Evolutionary conservation across 768 basidiomycete species (phyloP), one percentile per base, ranked within the genome.

Genomic region (Mycena sanguinolenta): DNA sequence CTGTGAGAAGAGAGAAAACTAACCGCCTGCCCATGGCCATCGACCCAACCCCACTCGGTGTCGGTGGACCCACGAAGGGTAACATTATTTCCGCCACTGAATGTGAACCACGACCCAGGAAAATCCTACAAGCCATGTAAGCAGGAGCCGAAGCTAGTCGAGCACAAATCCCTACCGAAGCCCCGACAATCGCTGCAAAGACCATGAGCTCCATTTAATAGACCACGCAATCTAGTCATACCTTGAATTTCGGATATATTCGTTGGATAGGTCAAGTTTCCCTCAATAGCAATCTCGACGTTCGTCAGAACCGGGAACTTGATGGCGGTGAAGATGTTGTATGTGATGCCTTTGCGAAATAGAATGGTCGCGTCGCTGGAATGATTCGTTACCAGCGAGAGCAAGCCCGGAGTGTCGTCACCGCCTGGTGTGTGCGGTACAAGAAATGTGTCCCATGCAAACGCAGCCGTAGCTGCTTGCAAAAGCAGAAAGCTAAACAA

Each of bases 11-110:
- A 38, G 16, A 2, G 36, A 28, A 6, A 12, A 76, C 80, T 58
- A 65, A 86, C 87, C 36, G 82, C 82, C 79, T 90, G 88, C 1
- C 90, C 90, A 59, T 91, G 86, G 2, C 82, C 87, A 71, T 90
- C 86, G 0, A 91, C 84, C 89, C 89, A 91, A n/a, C 90, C 90
- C 87, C 88, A 88, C 4, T 87, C 67, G 0, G 88, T 85, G 69
- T 91, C 86, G 14, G 75, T 79, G 25, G 86, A 85, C 0, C 91
- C 89, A 30, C 87, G 80, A 9, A 92, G 76, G 13, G 89, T 90
- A 52, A 91, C 87, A 63, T 90, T 90, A 46, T 75, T 84, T 5
- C 90, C 89, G 16, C 86, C 88, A 3, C 77, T 79, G 69, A 90
- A 89, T 1, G 85, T 74, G 53, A 91, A 83, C 90, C 89, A 89